Base-by-base conservation (phyloP, 73 alveolate species). In the Paramecium sonneborni region DNA sequence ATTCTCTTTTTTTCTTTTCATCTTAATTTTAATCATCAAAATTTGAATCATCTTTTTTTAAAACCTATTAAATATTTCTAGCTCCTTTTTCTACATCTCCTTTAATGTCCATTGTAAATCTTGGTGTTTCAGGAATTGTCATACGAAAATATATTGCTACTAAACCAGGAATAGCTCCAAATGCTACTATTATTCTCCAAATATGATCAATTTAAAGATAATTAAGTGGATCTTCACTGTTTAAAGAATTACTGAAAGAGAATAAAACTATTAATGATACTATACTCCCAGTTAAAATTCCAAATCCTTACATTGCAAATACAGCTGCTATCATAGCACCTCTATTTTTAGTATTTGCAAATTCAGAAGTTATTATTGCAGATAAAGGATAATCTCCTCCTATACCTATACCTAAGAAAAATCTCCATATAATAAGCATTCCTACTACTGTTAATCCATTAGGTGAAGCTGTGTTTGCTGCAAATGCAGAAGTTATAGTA, bases 271-370 rank as follows among this genome's bases (percentile, higher is more conserved):
- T 23, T 43, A 79, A 44, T 5, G 76, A 8, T 1, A 46, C 74
- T 18, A 79, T 46, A 8, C 76, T 30, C 46, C 90, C 90, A n/a
- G 90, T 21, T 37, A 79, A 46, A 2, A 79, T 79, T 11, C 90
- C 76, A 46, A 79, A 85, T 9, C 85, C 93, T 74, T 93, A 92
- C 95, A 87, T 88, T 10, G 96, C 88, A 46, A 93, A 57, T 14
- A 93, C 95, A 44, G 93, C 44, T 9, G 95, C 95, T 79, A 93
- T 79, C 89, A 68, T 79, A 5, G 76, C 93, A 32, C 96, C 96
- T 30, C 96, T 67, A 24, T 52, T 76, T 68, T 76, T 43, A n/a
- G 94, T 38, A 56, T 76, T 38, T 30, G 84, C 92, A 23, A 56
- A 67, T 18, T 88, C 92, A 18, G 91, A 68, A 35, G 92, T 56